Evolutionary conservation across 495 filamentous ascomycete species (phyloP), one percentile per base, ranked within the genome.

Genomic region (Trichoderma orchidacearum): DNA sequence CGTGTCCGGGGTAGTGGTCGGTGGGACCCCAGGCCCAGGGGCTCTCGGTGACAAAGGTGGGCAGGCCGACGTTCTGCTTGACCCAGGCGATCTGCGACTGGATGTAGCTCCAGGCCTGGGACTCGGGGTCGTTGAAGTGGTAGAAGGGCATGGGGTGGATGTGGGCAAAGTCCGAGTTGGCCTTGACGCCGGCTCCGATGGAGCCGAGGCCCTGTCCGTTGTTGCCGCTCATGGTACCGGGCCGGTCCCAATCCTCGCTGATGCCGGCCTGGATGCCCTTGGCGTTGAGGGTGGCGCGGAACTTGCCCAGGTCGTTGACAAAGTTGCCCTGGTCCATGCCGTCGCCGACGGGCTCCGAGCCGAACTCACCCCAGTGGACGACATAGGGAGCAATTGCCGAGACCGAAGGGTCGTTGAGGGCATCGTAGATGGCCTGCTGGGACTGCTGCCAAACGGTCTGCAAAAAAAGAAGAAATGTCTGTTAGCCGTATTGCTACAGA

Each of bases 231-330:
- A 64, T 64, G 52, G 50, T 59, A 5, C 60, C 58, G 38, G 62
- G 62, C 27, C 62, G 58, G 36, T 64, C 62, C 62, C 62, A 64
- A 30, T 64, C 61, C 56, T 64, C 62, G 58, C 58, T 61, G 55
- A 64, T 64, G 30, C 62, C 62, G 4, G 41, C 61, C 13, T 30
- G 57, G 30, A 64, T 60, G 36, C 58, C 60, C 55, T 63, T 61
- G 18, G 36, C 17, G 45, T 62, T 58, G 21, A 63, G 30, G 27
- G 30, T 56, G 21, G 54, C 23, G 21, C 57, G 45, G 51, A 64
- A 64, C 25, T 45, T 27, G 51, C 27, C 58, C 13, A 64, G 51
- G 27, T 64, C 62, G 13, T 29, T 48, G 28, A 64, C 56, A 45
- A 64, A 64, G 23, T 60, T 54, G 41, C 58, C 60, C 32, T 58